These are phyloP conservation scores for Candida smagusa DNA, from an alignment of 1,139 yeast species.

Conservation along the genomic window DNA sequence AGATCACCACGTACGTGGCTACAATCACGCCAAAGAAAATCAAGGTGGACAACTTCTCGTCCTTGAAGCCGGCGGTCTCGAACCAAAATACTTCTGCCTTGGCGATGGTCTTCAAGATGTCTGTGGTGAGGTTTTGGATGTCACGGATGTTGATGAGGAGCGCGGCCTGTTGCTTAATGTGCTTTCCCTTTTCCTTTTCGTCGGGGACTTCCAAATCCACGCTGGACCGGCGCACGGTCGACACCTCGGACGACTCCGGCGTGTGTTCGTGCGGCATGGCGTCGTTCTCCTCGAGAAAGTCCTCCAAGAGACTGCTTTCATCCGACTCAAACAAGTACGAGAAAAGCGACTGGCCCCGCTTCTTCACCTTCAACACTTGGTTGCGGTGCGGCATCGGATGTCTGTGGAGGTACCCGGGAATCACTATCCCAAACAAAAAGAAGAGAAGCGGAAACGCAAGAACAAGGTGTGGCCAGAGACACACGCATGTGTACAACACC, in stretches of 20 bases:
- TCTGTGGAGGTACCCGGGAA: conserved; percentile 68
- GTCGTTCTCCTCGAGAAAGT: conserved; percentile 26
- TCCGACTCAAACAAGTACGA: conserved; percentile 46
- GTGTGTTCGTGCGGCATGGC: conserved; percentile 11
- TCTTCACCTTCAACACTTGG: conserved; percentile 40
- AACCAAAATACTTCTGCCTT: conserved; percentile 52
- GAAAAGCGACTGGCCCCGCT: conserved; percentile 56
- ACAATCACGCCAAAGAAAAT: conserved; percentile 39
- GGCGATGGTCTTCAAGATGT: conserved; percentile 50
- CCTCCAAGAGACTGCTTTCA: conserved; percentile 38
- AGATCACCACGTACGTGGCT: conserved; percentile 34
- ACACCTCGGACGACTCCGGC: conserved; percentile 20
- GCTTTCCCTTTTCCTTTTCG: conserved; percentile 19
- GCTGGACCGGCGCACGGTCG: conserved; percentile 1
- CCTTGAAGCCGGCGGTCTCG: conserved; percentile 69
- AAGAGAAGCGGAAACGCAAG: conserved; percentile 61
- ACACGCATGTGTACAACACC: conserved; percentile 54
- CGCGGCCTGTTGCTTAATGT: conserved; percentile 38
- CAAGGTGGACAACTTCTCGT: conserved; percentile 67
- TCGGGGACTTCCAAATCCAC: conserved; percentile 9
- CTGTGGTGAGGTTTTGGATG: conserved; percentile 60
- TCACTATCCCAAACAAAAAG: conserved; percentile 55
- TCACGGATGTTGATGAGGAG: conserved; percentile 56
- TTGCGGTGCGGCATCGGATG: conserved; percentile 57
- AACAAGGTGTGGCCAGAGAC: conserved; percentile 69